Evolutionary conservation across 2,329 filamentous ascomycete species (phyloP), one percentile per base, ranked within the genome.

Genomic region (Scolecobasidium constrictum): DNA sequence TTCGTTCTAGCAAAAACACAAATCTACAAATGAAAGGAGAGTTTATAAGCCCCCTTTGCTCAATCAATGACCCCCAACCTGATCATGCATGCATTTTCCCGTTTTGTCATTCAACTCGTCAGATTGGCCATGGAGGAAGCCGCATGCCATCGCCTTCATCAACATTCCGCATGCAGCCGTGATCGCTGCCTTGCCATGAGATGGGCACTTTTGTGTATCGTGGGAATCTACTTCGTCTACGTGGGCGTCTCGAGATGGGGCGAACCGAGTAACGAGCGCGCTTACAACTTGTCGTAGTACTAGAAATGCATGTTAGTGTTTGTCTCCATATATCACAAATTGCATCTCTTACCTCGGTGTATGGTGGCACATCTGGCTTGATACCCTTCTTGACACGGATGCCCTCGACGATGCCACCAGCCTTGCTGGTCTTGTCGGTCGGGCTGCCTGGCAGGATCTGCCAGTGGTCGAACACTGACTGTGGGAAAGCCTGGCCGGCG

Each of bases 351-450:
- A 92, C 86, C 78, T 95, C 94, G 65, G 86, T 86, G 73, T 87
- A 81, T 66, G 83, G 85, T 59, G 92, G 90, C 65, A 95, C 84
- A 60, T 86, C 78, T 63, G 83, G 72, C 86, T 98, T 98, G 77
- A 98, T 75, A 86, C 90, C 92, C 86, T 98, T 98, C 73, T 90
- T 86, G 82, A 95, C 95, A 66, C 92, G 87, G 83, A 93, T 94
- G 47, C 82, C 78, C 64, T 75, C 72, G 58, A 96, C 86, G 58
- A 95, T 75, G 64, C 77, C 68, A 65, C 88, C 92, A 59, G 83
- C 77, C 78, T 88, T 86, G 62, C 78, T 79, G 60, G 79, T 82
- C 64, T 69, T 54, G 71, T 98, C 90, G 61, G 95, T 78, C 56
- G 86, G 81, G 56, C 84, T 92, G 81, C 90, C 90, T 57, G 88